Base-by-base conservation (phyloP, 2,329 filamentous ascomycete genomes). In the Aspergillus ochraceus region DNA sequence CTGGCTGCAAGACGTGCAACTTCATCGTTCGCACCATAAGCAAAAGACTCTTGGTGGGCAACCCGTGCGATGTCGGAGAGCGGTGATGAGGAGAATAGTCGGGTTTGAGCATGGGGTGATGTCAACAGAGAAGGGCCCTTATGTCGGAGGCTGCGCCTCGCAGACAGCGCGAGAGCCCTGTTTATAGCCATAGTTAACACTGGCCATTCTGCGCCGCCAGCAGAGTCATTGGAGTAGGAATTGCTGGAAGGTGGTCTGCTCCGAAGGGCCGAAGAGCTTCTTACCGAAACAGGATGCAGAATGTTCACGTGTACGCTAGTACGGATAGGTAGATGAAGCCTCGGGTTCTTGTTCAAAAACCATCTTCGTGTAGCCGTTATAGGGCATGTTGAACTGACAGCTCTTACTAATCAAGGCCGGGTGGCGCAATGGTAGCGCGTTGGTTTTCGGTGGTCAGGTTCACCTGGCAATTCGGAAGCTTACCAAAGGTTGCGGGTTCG, bases 1-100 rank as follows among this genome's bases (percentile, higher is more conserved):
- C 90, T 88, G 59, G 87, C 87, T 32, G 93, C 91, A 51, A 98
- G 85, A 47, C 85, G 86, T 50, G 88, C 85, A 65, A 98, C 90
- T 72, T 95, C 90, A 64, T 90, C 87, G 72, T 94, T 90, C 45
- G 85, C 84, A 19, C 86, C 83, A 50, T 79, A 79, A n/a, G 79
- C 74, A 24, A 77, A 78, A 56, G 78, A 79, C 49, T 78, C 78
- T 17, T 79, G 80, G 65, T 78, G 74, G 10, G 77, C 67, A 51
- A 57, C 62, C 39, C 57, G 6, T 42, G 36, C 36, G 36, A 42
- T 42, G 36, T 42, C 60, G 22, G 49, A 51, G 11, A 26, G 58
- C 52, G 59, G 60, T 47, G 68, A 66, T 14, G 66, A 64, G n/a
- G 67, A 68, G 24, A 62, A 64, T 26, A 45, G 60, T 24, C 69